phyloP scores from a whole-genome alignment of 371 early-diverging fungal genomes.

The Synchytrium microbalum region DNA sequence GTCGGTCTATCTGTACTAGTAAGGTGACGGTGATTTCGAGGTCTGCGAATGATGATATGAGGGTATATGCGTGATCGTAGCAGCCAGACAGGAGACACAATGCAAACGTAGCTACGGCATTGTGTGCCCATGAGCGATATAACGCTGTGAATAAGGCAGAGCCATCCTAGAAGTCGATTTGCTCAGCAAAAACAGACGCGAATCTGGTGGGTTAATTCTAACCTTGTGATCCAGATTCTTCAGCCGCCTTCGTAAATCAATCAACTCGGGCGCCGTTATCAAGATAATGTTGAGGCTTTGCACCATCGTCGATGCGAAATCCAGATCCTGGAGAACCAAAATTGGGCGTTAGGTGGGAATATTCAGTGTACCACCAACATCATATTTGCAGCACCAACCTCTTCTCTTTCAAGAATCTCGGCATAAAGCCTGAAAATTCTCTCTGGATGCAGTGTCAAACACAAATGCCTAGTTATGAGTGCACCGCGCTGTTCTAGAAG shows the following conservation, averaged over 20 bases:
- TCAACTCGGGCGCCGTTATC: slow-evolving; percentile 82
- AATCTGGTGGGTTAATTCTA: background rate
- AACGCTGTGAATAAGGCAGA: slow-evolving; percentile 58
- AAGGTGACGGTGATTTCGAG: slow-evolving; percentile 83
- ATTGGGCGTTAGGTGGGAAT: background rate
- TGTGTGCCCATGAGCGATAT: slow-evolving; percentile 87
- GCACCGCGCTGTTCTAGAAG: slow-evolving; percentile 76
- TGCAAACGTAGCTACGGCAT: slow-evolving; percentile 78
- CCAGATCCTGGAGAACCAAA: slow-evolving; percentile 49
- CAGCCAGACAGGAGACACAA: slow-evolving; percentile 82
- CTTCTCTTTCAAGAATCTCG: slow-evolving; percentile 71
- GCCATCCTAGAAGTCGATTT: slow-evolving; percentile 23
- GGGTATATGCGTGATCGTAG: slow-evolving; percentile 76
- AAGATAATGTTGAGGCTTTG: slow-evolving; percentile 86
- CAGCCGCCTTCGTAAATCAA: slow-evolving; percentile 62
- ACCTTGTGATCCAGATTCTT: slow-evolving; percentile 58
- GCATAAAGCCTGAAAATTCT: slow-evolving; percentile 75
- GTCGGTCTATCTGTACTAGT: slow-evolving; percentile 84
- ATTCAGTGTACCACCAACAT: background rate
- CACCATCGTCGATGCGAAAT: slow-evolving; percentile 86
- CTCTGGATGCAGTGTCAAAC: slow-evolving; percentile 75
- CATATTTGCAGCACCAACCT: slow-evolving; percentile 27
- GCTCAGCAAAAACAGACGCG: background rate
- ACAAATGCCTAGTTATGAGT: slow-evolving; percentile 82
- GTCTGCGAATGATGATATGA: slow-evolving; percentile 77